Percentiles rank a stretch among this genome's conserved stretches.
phyloP scores from a whole-genome alignment of 2,329 filamentous ascomycete genomes.

The Colletotrichum navitas region DNA sequence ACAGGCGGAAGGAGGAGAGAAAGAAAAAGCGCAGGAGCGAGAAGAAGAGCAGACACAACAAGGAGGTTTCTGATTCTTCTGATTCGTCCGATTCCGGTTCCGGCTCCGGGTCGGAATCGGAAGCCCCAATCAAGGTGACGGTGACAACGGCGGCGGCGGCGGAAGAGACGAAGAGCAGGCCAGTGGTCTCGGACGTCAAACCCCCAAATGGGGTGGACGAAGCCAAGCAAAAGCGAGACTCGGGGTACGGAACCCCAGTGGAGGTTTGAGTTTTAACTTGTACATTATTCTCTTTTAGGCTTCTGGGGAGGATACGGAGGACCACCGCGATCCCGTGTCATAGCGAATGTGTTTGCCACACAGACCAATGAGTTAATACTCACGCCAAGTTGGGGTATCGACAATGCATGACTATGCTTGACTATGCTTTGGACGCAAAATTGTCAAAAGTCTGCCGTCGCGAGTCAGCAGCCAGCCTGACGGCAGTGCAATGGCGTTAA shows the following conservation, averaged over 20 bases:
- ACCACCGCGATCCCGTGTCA: slow-evolving; percentile 11
- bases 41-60: slow-evolving; percentile 43
- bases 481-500: background rate
- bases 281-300: background rate
- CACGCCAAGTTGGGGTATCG: background rate
- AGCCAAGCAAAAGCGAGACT: slow-evolving; percentile 44
- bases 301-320: background rate
- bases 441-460: background rate
- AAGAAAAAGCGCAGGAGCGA: slow-evolving; percentile 40
- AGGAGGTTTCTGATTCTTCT: slow-evolving; percentile 37
- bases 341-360: slow-evolving; percentile 7
- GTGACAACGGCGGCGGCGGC: slow-evolving; percentile 1
- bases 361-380: background rate
- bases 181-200: slow-evolving; percentile 42
- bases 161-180: slow-evolving; percentile 28
- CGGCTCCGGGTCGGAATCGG: slow-evolving; percentile 12
- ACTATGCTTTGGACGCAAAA: background rate
- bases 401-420: background rate
- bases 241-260: slow-evolving; percentile 41
- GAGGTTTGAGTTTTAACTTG: slow-evolving; percentile 22
- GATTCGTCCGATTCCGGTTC: slow-evolving; percentile 12
- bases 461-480: background rate
- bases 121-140: background rate
- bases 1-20: slow-evolving; percentile 45
- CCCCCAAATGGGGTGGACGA: slow-evolving; percentile 49